Evolutionary conservation across 441 rosid genomes (phyloP).

Genomic region (Adansonia madagascariensis): DNA sequence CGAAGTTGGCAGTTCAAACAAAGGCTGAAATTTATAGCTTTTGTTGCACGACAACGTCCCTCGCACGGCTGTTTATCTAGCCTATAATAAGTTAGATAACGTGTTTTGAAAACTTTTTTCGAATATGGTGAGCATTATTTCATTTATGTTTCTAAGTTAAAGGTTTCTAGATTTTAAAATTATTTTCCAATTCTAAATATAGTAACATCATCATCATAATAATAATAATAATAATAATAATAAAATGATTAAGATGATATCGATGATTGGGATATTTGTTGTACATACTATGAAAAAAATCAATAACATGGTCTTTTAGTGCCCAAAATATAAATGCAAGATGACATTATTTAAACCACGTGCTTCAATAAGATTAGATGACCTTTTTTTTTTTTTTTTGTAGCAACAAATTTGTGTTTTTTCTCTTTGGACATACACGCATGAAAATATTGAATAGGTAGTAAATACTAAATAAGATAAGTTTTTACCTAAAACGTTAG

Average conservation of each 20-base stretch:
- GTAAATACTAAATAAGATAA: no score
- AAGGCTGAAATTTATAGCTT: constrained; percentile 40
- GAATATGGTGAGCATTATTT: background rate
- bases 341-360: background rate
- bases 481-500: no score
- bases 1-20: constrained; percentile 26
- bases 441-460: no score
- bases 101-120: background rate
- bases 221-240: no score
- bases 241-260: background rate
- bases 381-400: no score
- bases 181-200: no score
- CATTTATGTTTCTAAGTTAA: background rate
- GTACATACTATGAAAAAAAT: background rate
- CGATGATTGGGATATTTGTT: background rate
- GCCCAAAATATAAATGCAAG: background rate
- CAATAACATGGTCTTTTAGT: background rate
- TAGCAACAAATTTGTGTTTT: no score
- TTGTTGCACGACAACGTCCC: constrained; percentile 49
- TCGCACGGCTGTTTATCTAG: constrained; percentile 47
- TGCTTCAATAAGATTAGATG: background rate
- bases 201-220: no score
- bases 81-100: constrained; percentile 17
- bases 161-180: background rate
- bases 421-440: no score